Base-by-base conservation (phyloP, 2,329 filamentous ascomycete species). In the Geosmithia putterillii region DNA sequence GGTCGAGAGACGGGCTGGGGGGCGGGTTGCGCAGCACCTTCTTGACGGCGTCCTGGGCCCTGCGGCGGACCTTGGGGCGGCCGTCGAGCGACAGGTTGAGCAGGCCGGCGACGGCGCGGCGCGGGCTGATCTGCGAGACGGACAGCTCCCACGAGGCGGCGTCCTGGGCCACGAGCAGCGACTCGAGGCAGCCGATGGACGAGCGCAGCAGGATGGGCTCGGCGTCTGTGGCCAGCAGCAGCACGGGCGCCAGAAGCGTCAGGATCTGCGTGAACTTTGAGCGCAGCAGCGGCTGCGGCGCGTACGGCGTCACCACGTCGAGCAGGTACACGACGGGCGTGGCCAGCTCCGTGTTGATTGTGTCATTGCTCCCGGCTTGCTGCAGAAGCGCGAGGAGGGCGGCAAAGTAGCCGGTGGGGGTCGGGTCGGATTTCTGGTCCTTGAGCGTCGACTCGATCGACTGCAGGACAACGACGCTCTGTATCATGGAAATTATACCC, bases 241-340 rank as follows among this genome's bases (percentile, higher is more conserved):
- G 73, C 12, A 89, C 83, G 2, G 90, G 89, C 18, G 86, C 88
- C 51, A 98, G 76, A 47, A 84, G 81, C 25, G 81, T 79, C 47
- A 98, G 79, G 55, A 98, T 95, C 62, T 94, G 86, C 22, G 86
- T 83, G 67, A 98, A 98, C 63, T 96, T 95, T 51, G 87, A 84
- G 56, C 89, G 86, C 45, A 98, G 82, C 46, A 98, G 80, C 47
- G 89, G 79, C 48, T 86, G 76, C 44, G 92, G 87, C 48, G 89
- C 81, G 65, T 81, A 85, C 46, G 85, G 84, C 15, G 88, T 92
- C 53, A 95, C 78, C 51, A 94, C 71, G 64, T 98, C 90, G 67
- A 98, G 86, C 15, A 98, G 81, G 64, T 98, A 98, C 53, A 98
- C 84, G 50, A 94, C 83, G 3, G 90, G 86, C 19, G 84, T 80